Evolutionary conservation across 768 basidiomycete genomes (phyloP).

Genomic region (Lactarius hengduanensis): DNA sequence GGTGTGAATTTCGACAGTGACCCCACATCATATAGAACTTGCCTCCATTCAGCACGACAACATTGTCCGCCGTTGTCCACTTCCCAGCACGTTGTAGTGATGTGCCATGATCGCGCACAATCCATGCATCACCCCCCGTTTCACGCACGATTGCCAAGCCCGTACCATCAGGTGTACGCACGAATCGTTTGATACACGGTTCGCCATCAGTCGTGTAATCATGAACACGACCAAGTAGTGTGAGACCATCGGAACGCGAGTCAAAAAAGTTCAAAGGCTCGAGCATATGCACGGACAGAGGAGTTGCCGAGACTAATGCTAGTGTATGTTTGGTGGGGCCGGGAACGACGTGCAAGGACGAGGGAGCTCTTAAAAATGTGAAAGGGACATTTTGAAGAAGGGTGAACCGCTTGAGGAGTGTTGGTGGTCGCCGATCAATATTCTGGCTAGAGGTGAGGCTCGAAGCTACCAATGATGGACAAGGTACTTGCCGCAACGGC

Average conservation of each 20-base stretch:
- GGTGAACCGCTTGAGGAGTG: conserved; percentile 71
- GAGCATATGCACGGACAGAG: conserved; percentile 60
- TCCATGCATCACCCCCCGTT: conserved; percentile 66
- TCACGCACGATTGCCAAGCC: conserved; percentile 68
- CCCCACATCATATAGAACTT: conserved; percentile 27
- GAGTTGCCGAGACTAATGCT: conserved; percentile 61
- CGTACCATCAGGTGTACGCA: conserved; percentile 76
- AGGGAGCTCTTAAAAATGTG: conserved; percentile 48
- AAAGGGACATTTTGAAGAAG: conserved; percentile 61
- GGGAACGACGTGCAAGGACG: conserved; percentile 54
- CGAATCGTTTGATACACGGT: conserved; percentile 52
- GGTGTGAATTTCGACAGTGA: conserved; percentile 16
- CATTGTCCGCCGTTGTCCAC: conserved; percentile 59
- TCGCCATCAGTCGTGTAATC: conserved; percentile 21
- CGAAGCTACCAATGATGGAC: neutral
- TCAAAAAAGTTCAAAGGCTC: conserved; percentile 62
- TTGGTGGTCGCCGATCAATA: conserved; percentile 85
- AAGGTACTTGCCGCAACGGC: conserved; percentile 63
- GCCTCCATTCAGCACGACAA: conserved; percentile 73
- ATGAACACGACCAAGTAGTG: conserved; percentile 26
- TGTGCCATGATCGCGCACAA: conserved; percentile 46
- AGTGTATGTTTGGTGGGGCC: conserved; percentile 40
- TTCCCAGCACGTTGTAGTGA: conserved; percentile 47
- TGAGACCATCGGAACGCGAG: conserved; percentile 51
- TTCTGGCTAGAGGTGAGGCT: conserved; percentile 51